These are phyloP conservation scores for Mrakia blollopis DNA, from an alignment of 768 basidiomycete genomes.

Conservation along the genomic window DNA sequence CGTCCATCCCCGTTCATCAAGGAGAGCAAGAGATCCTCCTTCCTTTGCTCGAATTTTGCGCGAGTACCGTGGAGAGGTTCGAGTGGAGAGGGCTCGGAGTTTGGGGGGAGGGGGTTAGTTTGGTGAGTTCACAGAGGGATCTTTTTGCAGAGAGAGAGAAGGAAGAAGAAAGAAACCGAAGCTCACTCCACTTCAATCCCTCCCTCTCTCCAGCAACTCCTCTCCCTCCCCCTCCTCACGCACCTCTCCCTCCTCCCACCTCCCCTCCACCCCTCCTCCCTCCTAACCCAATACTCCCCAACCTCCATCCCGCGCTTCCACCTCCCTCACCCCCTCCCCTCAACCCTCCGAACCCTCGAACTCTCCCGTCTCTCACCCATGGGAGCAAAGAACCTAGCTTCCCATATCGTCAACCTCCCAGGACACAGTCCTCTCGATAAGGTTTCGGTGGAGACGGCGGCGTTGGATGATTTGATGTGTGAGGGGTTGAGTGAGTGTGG, in stretches of 20 bases:
- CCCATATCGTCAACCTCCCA: slow-evolving; percentile 26
- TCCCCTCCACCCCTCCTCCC: slow-evolving; percentile 22
- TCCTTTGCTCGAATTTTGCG: slow-evolving; percentile 15
- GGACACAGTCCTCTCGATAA: slow-evolving; percentile 20
- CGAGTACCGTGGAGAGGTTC: not conserved
- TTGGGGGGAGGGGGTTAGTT: slow-evolving; percentile 30
- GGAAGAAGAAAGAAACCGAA: no score
- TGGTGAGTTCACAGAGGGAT: slow-evolving; percentile 10
- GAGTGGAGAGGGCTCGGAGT: slow-evolving; percentile 27
- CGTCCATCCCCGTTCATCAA: slow-evolving; percentile 12
- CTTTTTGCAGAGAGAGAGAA: not conserved
- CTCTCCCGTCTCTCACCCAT: slow-evolving; percentile 19
- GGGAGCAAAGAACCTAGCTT: slow-evolving; percentile 24
- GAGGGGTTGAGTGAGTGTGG: slow-evolving; percentile 16
- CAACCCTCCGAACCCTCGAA: slow-evolving; percentile 4
- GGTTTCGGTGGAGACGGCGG: slow-evolving; percentile 15
- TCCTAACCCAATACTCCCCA: slow-evolving; percentile 20
- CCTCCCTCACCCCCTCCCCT: slow-evolving; percentile 19
- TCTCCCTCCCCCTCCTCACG: slow-evolving; percentile 13
- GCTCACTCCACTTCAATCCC: no score
- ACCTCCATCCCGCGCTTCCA: slow-evolving; percentile 18
- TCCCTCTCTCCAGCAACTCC: slow-evolving; percentile 4
- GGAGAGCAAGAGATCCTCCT: slow-evolving; percentile 25
- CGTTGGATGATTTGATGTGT: slow-evolving; percentile 20
- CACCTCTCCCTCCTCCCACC: slow-evolving; percentile 25